Percentiles rank a stretch among this genome's conserved stretches.
phyloP scores from a whole-genome alignment of 305 asterid genomes.

The Fraxinus albicans region DNA sequence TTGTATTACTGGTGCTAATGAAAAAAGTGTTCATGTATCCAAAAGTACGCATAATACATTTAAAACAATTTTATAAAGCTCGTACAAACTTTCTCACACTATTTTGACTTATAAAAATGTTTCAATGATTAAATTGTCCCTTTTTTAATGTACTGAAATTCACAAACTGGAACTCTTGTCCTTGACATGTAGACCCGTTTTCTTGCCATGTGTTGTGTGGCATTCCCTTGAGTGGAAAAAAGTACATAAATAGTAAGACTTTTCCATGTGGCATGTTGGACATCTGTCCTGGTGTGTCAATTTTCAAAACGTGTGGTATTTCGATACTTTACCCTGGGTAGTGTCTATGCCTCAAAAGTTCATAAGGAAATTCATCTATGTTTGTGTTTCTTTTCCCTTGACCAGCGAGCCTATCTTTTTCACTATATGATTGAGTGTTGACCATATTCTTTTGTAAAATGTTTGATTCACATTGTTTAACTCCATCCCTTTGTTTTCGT shows the following conservation, averaged over 20 bases:
- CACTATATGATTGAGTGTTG: neutral
- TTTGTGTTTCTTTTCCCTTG: neutral
- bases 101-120: neutral
- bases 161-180: neutral
- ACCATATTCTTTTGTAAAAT: neutral
- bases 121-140: neutral
- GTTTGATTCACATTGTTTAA: neutral
- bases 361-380: neutral
- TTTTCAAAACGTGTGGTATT: neutral
- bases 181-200: neutral
- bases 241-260: neutral
- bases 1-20: neutral
- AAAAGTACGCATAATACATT: neutral
- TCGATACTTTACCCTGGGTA: neutral
- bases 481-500: constrained; percentile 12
- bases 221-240: neutral
- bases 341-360: neutral
- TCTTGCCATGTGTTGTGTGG: neutral
- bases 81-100: neutral
- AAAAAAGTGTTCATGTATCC: neutral
- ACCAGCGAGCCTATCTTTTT: neutral
- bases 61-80: neutral
- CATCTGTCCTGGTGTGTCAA: neutral
- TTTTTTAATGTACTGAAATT: neutral
- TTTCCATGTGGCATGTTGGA: neutral